These are phyloP conservation scores for Aspergillus versicolor DNA, from an alignment of 2,329 filamentous ascomycete genomes.

Conservation along the genomic window DNA sequence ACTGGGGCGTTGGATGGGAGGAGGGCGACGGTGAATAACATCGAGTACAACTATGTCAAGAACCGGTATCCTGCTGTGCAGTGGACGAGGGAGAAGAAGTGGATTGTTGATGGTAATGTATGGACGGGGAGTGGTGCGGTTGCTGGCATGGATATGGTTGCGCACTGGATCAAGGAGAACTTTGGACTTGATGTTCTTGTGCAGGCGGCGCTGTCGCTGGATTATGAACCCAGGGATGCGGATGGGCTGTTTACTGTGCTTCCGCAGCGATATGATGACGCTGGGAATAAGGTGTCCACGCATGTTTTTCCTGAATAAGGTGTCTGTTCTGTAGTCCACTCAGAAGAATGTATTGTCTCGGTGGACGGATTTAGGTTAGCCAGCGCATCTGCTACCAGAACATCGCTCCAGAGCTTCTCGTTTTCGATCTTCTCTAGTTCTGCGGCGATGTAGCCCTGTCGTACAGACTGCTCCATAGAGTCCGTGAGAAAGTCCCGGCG, in stretches of 20 bases:
- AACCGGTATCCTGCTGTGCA: conserved; percentile 41
- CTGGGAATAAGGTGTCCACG: conserved; percentile 31
- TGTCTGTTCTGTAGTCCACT: no score
- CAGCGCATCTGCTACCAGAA: neutral
- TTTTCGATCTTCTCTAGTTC: conserved; percentile 2
- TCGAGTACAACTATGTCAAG: conserved; percentile 28
- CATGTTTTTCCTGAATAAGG: conserved; percentile 18
- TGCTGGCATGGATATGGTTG: conserved; percentile 48
- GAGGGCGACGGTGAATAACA: conserved; percentile 46
- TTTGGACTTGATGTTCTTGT: conserved; percentile 31
- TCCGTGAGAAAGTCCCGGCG: no score
- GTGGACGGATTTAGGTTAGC: neutral
- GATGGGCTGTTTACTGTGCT: conserved; percentile 30
- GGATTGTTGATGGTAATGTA: conserved; percentile 46
- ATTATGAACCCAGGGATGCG: conserved; percentile 39
- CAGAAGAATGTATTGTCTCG: neutral
- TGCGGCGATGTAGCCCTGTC: neutral
- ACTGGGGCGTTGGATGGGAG: conserved; percentile 38
- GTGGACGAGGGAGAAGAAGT: conserved; percentile 46
- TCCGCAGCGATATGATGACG: conserved; percentile 28
- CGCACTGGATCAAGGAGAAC: conserved; percentile 41
- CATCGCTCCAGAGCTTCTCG: neutral
- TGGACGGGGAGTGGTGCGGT: conserved; percentile 50
- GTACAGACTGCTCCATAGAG: neutral
- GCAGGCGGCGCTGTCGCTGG: conserved; percentile 25